Conservation (phyloP, 129 eudicot species). For the Smallanthus sonchifolius region DNA sequence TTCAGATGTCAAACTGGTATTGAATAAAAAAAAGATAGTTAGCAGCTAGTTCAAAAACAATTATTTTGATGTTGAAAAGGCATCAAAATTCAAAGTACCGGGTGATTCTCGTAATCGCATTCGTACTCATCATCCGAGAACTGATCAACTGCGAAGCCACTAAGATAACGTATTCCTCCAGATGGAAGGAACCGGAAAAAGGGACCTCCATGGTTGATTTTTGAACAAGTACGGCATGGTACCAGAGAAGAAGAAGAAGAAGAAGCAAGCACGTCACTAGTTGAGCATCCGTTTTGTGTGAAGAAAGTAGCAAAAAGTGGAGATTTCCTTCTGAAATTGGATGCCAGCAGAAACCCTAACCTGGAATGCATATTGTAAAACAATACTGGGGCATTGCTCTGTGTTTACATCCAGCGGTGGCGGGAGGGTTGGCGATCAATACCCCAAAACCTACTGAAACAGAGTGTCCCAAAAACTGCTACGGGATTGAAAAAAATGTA, state of each 20-base stretch:
- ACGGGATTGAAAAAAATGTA: no score
- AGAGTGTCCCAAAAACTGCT: no score
- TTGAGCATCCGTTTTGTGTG: not conserved
- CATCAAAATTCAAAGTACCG: conserved; percentile 34
- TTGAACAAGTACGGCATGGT: conserved; percentile 11
- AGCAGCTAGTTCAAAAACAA: not conserved
- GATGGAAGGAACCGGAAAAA: conserved; percentile 19
- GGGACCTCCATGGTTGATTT: conserved; percentile 7
- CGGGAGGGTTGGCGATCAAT: conserved; percentile 5
- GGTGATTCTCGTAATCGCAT: conserved; percentile 81
- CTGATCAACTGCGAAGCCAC: conserved; percentile 70
- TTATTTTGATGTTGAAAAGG: not conserved
- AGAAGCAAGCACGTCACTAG: not conserved
- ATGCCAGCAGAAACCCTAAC: conserved; percentile 41
- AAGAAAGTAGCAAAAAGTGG: conserved; percentile 17
- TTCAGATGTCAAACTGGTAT: not conserved
- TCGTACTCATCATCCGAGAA: conserved; percentile 97
- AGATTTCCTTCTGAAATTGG: conserved; percentile 30
- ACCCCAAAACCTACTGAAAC: not conserved
- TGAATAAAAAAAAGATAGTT: not conserved
- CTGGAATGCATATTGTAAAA: conserved; percentile 48
- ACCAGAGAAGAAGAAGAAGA: conserved; percentile 1
- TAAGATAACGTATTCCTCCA: conserved; percentile 22
- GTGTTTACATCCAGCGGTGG: conserved; percentile 8
- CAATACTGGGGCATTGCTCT: conserved; percentile 37